phyloP scores from a whole-genome alignment of 2,329 filamentous ascomycete species.

The Verticillium longisporum region DNA sequence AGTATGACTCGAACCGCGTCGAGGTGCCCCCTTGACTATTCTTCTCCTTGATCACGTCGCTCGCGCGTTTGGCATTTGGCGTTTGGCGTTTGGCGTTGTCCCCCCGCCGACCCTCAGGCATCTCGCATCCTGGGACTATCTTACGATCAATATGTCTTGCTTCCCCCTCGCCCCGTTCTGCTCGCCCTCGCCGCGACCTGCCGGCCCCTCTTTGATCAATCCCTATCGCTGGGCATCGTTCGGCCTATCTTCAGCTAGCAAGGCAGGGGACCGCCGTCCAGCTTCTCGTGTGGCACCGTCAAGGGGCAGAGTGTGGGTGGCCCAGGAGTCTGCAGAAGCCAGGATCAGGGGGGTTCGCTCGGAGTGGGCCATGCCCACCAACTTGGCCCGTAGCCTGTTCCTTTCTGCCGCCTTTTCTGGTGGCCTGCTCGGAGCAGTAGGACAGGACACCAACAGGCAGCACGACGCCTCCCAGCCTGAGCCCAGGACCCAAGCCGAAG shows the following conservation, averaged over 20 bases:
- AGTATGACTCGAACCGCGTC: neutral
- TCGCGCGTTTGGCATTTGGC: too few relatives aligned
- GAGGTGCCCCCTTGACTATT: neutral
- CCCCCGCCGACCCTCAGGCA: neutral
- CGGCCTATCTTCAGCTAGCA: constrained; percentile 12
- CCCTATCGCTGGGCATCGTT: neutral
- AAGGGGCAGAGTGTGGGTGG: constrained; percentile 3
- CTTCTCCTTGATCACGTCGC: neutral
- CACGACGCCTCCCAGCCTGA: too few relatives aligned
- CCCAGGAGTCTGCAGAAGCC: constrained; percentile 6
- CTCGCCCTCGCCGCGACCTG: constrained; percentile 7
- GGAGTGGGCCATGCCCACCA: neutral
- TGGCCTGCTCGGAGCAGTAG: neutral
- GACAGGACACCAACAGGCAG: neutral
- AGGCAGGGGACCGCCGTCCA: constrained; percentile 6
- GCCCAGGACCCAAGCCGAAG: too few relatives aligned
- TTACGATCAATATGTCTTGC: neutral
- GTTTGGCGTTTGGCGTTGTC: neutral
- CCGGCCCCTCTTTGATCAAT: neutral
- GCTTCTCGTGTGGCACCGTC: constrained; percentile 9
- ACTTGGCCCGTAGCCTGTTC: neutral
- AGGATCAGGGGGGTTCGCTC: constrained; percentile 6
- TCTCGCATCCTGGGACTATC: neutral
- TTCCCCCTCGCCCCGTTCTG: neutral
- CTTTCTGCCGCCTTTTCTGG: neutral